A percentile compares a stretch with the other conserved stretches of the same genome.
Evolutionary conservation across 2,329 filamentous ascomycete species (phyloP).

Genomic region (Aspergillus aculeatinus): DNA sequence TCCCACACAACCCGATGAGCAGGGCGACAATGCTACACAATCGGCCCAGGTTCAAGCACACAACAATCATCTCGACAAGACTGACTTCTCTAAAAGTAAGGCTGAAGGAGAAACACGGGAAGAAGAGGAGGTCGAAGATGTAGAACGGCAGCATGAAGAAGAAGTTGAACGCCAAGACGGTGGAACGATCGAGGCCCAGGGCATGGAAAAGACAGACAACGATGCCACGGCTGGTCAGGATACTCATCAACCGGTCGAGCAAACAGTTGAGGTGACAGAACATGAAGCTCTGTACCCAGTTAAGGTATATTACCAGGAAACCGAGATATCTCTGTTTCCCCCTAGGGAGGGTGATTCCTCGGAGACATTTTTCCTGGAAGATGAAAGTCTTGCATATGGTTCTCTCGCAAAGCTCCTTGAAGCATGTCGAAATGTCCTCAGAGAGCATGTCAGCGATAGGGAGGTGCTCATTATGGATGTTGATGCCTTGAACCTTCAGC

Average conservation of each 20-base stretch:
- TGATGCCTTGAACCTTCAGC: slow-evolving; percentile 54
- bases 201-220: not conserved
- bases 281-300: slow-evolving; percentile 46
- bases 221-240: not conserved
- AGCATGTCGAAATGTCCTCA: slow-evolving; percentile 56
- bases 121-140: slow-evolving; percentile 9
- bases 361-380: slow-evolving; percentile 57
- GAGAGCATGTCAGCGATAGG: slow-evolving; percentile 55
- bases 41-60: slow-evolving; percentile 15
- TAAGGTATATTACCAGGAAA: slow-evolving; percentile 55
- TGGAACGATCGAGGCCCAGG: not conserved
- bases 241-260: slow-evolving; percentile 1
- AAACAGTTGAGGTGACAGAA: slow-evolving; percentile 5
- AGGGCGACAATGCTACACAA: slow-evolving; percentile 4
- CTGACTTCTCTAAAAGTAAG: slow-evolving; percentile 12
- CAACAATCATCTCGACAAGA: slow-evolving; percentile 17
- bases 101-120: not conserved
- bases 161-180: slow-evolving; percentile 7
- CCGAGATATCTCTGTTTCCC: slow-evolving; percentile 60
- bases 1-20: slow-evolving; percentile 4
- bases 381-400: slow-evolving; percentile 55
- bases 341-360: slow-evolving; percentile 54
- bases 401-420: slow-evolving; percentile 57
- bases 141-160: slow-evolving; percentile 12
- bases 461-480: slow-evolving; percentile 59